These are phyloP conservation scores for Cordyceps cateniannulata DNA, from an alignment of 2,329 filamentous ascomycete species.

Conservation along the genomic window DNA sequence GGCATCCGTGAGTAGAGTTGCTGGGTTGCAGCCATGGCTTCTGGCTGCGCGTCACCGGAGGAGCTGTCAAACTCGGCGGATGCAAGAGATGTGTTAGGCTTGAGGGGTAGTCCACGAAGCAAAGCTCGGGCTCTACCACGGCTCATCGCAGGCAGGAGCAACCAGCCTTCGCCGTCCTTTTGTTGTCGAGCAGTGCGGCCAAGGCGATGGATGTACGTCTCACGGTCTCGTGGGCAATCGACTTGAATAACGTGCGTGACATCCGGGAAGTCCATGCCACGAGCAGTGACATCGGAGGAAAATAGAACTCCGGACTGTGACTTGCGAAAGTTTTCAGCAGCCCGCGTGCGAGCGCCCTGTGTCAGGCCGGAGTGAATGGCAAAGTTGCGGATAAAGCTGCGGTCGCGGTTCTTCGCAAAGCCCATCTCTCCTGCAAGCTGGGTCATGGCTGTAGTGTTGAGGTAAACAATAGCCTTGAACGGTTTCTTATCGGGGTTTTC, in stretches of 20 bases:
- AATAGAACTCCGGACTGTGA: constrained; percentile 60
- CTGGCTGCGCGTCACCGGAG: neutral
- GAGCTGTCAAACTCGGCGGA: constrained; percentile 35
- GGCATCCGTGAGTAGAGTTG: constrained; percentile 37
- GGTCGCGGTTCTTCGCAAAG: constrained; percentile 28
- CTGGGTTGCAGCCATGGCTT: neutral
- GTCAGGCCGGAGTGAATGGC: constrained; percentile 75
- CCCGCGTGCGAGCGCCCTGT: constrained; percentile 62
- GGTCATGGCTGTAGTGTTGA: constrained; percentile 71
- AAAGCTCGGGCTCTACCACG: constrained; percentile 38
- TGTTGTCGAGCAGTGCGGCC: constrained; percentile 72
- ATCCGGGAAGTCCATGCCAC: constrained; percentile 77
- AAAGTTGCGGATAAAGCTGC: constrained; percentile 30
- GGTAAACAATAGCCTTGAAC: constrained; percentile 96
- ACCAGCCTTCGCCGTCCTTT: constrained; percentile 65
- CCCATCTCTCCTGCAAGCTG: constrained; percentile 53
- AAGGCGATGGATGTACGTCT: constrained; percentile 71
- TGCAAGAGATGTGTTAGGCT: constrained; percentile 45
- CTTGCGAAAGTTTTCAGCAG: constrained; percentile 65
- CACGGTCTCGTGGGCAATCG: constrained; percentile 56
- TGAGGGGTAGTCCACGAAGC: constrained; percentile 55
- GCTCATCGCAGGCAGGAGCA: constrained; percentile 55
- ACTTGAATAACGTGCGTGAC: constrained; percentile 77
- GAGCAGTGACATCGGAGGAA: constrained; percentile 73
- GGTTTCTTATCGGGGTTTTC: constrained; percentile 41